phyloP scores from a whole-genome alignment of 2,329 filamentous ascomycete species.

The Septoria petroselini region DNA sequence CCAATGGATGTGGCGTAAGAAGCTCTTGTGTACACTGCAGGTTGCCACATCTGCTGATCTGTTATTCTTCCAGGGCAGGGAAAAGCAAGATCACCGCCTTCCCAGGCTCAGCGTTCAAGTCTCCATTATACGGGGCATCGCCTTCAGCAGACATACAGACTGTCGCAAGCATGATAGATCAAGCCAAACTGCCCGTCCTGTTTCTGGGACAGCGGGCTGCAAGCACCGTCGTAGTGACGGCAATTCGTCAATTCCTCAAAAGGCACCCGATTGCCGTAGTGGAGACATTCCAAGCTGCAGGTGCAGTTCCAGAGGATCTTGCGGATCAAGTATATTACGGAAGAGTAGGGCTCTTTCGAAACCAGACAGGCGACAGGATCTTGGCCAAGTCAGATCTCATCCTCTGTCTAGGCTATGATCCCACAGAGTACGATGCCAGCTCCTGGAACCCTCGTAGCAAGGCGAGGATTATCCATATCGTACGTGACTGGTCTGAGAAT shows the following conservation, averaged over 20 bases:
- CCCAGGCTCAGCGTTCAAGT: constrained; percentile 40
- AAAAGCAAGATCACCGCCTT: constrained; percentile 44
- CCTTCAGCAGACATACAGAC: constrained; percentile 35
- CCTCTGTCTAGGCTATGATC: constrained; percentile 49
- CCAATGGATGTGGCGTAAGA: constrained; percentile 47
- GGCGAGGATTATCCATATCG: constrained; percentile 45
- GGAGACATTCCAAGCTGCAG: constrained; percentile 53
- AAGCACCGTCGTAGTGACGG: constrained; percentile 42
- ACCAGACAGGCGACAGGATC: constrained; percentile 49
- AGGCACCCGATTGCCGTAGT: constrained; percentile 47
- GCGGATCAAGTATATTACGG: constrained; percentile 47
- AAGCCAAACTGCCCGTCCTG: constrained; percentile 43
- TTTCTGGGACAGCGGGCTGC: constrained; percentile 48
- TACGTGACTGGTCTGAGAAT: not conserved
- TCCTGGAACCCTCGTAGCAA: constrained; percentile 45
- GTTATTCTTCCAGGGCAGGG: constrained; percentile 23
- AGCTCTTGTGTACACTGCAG: not conserved
- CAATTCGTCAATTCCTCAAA: constrained; percentile 44
- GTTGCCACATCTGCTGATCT: not conserved
- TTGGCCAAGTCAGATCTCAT: constrained; percentile 46
- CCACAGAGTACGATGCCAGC: constrained; percentile 49
- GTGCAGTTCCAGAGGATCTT: constrained; percentile 46
- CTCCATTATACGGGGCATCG: constrained; percentile 45
- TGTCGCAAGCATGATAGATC: constrained; percentile 38
- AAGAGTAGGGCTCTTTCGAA: constrained; percentile 49